Evolutionary conservation across 139 green algal species (phyloP), one percentile per base, ranked within the genome.

Genomic region (Asterochloris erici): DNA sequence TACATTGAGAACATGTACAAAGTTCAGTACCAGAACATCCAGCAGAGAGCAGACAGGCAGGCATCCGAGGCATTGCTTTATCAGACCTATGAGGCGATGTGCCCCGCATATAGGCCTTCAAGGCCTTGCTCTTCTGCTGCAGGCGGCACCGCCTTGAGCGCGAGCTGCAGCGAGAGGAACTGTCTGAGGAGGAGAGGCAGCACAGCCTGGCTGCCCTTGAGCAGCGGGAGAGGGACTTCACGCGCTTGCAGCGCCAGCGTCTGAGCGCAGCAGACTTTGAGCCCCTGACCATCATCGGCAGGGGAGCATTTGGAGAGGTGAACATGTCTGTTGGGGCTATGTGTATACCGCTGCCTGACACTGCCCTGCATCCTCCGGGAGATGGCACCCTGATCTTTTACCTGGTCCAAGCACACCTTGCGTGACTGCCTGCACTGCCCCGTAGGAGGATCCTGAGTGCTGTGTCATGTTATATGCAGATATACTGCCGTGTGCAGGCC

Each of bases 1-100:
- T 98, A 94, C 78, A 98, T 98, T 26, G 95, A 98, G 84, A 96
- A 98, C 81, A 91, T 98, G 88, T 98, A 98, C 88, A 94, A 93
- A 64, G 79, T 90, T 60, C 92, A 97, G 78, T 87, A 92, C 62
- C 90, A 97, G 73, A 95, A 92, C 73, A 85, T 93, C 28, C 85
- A 91, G 81, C 93, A 98, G 68, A 90, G 95, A 6, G 86, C 82
- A 6, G 89, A 92, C 19, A 91, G 93, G 93, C 94, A 73, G 74
- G 82, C 26, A 19, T 63, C 28, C 10, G 62, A 10, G 14, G 74
- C 38, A 23, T 17, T 29, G 27, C 12, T 83, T 4, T 74, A 21
- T 68, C n/a, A 54, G 13, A 81, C 16, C 10, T 68, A 68, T 71
- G 2, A 19, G 21, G 61, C 71, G 60, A 13, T 1, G 38, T 28